Conservation (phyloP, 2,329 filamentous ascomycete genomes). For the Geosmithia putterillii region DNA sequence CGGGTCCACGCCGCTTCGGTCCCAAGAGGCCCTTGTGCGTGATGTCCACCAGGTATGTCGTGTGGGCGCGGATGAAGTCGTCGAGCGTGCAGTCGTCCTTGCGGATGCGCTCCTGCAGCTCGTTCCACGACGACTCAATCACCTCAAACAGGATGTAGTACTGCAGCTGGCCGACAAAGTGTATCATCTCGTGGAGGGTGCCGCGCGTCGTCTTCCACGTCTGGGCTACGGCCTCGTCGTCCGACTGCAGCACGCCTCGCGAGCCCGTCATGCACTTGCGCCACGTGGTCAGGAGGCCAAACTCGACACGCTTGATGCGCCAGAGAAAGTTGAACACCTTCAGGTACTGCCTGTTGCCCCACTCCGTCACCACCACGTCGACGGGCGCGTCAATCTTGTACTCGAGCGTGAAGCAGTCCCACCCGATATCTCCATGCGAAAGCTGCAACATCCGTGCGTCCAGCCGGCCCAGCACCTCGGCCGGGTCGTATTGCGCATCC, state of each 20-base stretch:
- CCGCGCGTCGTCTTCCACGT: slow-evolving; percentile 89
- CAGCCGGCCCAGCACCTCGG: slow-evolving; percentile 79
- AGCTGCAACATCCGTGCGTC: slow-evolving; percentile 98
- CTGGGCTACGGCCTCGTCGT: slow-evolving; percentile 53
- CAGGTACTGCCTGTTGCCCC: slow-evolving; percentile 90
- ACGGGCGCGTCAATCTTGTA: slow-evolving; percentile 97
- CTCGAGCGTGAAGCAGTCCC: slow-evolving; percentile 98
- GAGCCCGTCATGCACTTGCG: slow-evolving; percentile 91
- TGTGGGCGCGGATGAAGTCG: slow-evolving; percentile 87
- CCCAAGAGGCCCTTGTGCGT: slow-evolving; percentile 92
- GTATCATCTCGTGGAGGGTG: slow-evolving; percentile 91
- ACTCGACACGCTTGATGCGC: slow-evolving; percentile 96
- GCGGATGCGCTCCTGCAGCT: slow-evolving; percentile 69
- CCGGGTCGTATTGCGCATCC: slow-evolving; percentile 89
- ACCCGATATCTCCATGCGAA: slow-evolving; percentile 92
- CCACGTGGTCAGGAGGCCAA: slow-evolving; percentile 83
- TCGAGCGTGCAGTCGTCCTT: slow-evolving; percentile 86
- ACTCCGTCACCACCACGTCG: slow-evolving; percentile 93
- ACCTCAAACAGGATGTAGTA: slow-evolving; percentile 99
- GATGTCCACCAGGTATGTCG: slow-evolving; percentile 81
- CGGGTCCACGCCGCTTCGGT: slow-evolving; percentile 35
- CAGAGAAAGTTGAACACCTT: slow-evolving; percentile 99
- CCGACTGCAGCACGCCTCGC: slow-evolving; percentile 73
- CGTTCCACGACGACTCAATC: slow-evolving; percentile 91
- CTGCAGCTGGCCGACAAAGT: slow-evolving; percentile 92